Evolutionary conservation across 495 filamentous ascomycete genomes (phyloP).

Genomic region (Xylaria scruposa): DNA sequence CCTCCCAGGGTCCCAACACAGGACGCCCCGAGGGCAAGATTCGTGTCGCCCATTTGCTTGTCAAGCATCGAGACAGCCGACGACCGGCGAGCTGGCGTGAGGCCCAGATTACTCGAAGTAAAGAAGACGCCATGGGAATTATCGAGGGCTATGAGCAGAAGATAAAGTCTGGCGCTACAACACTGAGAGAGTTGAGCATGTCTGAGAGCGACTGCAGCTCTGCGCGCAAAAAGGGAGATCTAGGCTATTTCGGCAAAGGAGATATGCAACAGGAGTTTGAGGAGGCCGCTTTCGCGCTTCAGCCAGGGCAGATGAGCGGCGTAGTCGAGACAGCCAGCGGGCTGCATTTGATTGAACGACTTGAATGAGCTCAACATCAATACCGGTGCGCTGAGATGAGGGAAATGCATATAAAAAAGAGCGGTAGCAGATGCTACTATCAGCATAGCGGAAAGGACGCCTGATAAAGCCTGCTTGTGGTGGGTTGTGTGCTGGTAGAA

Average conservation of each 20-base stretch:
- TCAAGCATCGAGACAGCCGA: conserved; percentile 89
- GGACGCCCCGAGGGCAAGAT: conserved; percentile 79
- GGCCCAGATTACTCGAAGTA: conserved; percentile 82
- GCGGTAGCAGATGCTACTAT: background rate
- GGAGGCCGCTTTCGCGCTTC: conserved; percentile 86
- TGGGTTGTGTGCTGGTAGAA: background rate
- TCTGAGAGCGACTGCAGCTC: conserved; percentile 95
- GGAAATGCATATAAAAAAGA: background rate
- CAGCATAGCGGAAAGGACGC: background rate
- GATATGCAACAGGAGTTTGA: conserved; percentile 99
- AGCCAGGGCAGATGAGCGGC: conserved; percentile 81
- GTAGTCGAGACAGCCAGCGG: conserved; percentile 94
- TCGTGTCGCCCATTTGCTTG: conserved; percentile 84
- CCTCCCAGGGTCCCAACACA: conserved; percentile 57
- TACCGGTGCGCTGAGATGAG: background rate
- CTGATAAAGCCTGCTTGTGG: background rate
- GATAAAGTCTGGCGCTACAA: conserved; percentile 71
- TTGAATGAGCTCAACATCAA: conserved; percentile 30
- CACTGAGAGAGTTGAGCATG: conserved; percentile 79
- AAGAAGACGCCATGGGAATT: conserved; percentile 82
- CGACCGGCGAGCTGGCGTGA: conserved; percentile 92
- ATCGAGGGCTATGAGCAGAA: conserved; percentile 73
- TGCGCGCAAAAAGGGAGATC: conserved; percentile 89
- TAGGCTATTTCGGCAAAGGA: conserved; percentile 90
- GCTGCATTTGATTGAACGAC: conserved; percentile 87